phyloP scores from a whole-genome alignment of 345 rosid genomes.

The Erysimum cheiranthoides region DNA sequence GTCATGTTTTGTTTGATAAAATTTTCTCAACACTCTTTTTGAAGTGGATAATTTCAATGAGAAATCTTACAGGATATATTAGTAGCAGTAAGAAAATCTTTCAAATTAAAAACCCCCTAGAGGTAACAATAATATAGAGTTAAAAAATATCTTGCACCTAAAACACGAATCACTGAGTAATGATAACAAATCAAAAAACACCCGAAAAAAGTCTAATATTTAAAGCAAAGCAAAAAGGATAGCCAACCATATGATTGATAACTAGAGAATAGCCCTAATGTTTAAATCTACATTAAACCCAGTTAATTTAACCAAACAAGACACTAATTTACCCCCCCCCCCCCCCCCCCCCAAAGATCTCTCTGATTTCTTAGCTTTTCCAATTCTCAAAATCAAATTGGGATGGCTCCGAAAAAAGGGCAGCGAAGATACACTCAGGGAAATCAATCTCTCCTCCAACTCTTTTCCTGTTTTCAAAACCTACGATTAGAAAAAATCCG shows the following conservation, averaged over 20 bases:
- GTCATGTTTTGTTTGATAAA: background rate
- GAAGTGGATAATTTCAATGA: background rate
- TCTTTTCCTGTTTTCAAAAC: slow-evolving; percentile 19
- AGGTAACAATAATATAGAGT: background rate
- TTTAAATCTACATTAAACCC: slow-evolving; percentile 38
- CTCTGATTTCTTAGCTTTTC: slow-evolving; percentile 29
- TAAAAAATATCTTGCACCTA: background rate
- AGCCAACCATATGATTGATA: slow-evolving; percentile 6
- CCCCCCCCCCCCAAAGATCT: slow-evolving; percentile 23
- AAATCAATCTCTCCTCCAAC: slow-evolving; percentile 22
- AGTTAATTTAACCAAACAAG: slow-evolving; percentile 30
- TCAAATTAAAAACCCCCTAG: background rate
- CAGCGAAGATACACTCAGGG: slow-evolving; percentile 6
- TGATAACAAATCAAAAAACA: slow-evolving; percentile 11
- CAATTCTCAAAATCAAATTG: slow-evolving; percentile 33
- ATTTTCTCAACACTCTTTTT: background rate
- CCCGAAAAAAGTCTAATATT: slow-evolving; percentile 20
- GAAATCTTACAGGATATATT: background rate
- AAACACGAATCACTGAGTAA: slow-evolving; percentile 24
- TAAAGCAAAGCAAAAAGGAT: slow-evolving; percentile 1
- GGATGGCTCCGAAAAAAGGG: slow-evolving; percentile 5
- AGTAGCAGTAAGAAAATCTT: background rate
- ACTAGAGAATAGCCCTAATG: slow-evolving; percentile 33
- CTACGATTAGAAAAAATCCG: slow-evolving; percentile 15
- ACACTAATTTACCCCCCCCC: slow-evolving; percentile 28